Evolutionary conservation across 2,329 filamentous ascomycete species (phyloP), one percentile per base, ranked within the genome.

Genomic region (Aurifilum marmelostoma): DNA sequence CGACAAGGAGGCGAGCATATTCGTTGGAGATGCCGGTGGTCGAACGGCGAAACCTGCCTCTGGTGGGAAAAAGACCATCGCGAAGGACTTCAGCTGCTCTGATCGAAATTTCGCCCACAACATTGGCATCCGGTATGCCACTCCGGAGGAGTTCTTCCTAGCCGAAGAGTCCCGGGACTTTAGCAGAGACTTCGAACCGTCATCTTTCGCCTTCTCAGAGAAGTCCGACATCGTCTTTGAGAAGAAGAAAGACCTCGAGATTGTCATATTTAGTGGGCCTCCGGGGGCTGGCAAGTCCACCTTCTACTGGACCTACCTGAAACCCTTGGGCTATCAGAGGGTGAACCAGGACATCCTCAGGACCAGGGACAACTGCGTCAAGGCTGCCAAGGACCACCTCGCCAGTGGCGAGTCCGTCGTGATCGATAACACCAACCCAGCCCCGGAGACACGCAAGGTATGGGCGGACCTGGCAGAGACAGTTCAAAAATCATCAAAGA

Each of bases 341-440:
- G 88, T 97, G 39, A 99, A 98, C 75, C 96, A 98, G 81, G 96
- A 98, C 79, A 87, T 85, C 1, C 84, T 97, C 61, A 97, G 97
- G 79, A 84, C 79, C 72, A 82, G 85, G 70, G 85, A 89, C 62
- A 91, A 88, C 74, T 91, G 89, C 77, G 80, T 97, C 70, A 92
- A 93, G 79, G 87, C 86, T 32, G 93, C 94, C 18, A 84, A 83
- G 63, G 87, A 91, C 60, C 80, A 87, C 61, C 82, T 98, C 56
- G 79, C 84, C 54, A 84, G 87, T 32, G 89, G 90, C 1, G 84
- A 84, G 29, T 92, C 92, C 2, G 88, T 97, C 4, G 93, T 86
- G 34, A 86, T 98, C 69, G 96, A 99, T 79, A 98, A 97, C 78
- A 98, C 96, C n/a, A 99, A 99, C 77, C 88, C 94, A 39, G 92